phyloP scores from a whole-genome alignment of 2,329 filamentous ascomycete genomes.

The Cordyceps tenuipes region DNA sequence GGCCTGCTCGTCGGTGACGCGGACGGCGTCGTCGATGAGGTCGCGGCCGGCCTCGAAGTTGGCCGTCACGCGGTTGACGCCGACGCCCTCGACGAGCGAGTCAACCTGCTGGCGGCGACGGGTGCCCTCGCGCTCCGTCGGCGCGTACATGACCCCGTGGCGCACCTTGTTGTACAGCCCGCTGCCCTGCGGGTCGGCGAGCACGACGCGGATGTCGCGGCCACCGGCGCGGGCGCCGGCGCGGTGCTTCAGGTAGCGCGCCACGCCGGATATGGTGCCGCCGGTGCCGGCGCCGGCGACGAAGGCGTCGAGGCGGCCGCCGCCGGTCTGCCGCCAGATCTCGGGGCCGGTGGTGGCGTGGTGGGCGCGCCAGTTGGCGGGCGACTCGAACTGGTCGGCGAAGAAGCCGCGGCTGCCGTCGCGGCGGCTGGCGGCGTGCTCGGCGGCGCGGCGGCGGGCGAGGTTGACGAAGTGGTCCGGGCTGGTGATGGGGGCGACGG shows the following conservation, averaged over 20 bases:
- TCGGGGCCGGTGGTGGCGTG: constrained; percentile 78
- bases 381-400: constrained; percentile 90
- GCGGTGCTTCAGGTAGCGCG: constrained; percentile 72
- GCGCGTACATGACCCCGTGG: constrained; percentile 91
- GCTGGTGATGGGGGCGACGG: constrained; percentile 88
- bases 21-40: constrained; percentile 81
- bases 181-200: constrained; percentile 91
- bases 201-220: constrained; percentile 54
- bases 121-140: constrained; percentile 84
- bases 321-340: constrained; percentile 68
- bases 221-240: constrained; percentile 20
- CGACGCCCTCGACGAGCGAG: constrained; percentile 91
- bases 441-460: constrained; percentile 64
- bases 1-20: constrained; percentile 82
- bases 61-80: constrained; percentile 85
- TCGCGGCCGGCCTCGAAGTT: constrained; percentile 87
- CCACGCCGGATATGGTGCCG: constrained; percentile 83
- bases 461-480: constrained; percentile 91
- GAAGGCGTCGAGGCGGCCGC: constrained; percentile 64
- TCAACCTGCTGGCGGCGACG: constrained; percentile 85
- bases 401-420: constrained; percentile 76
- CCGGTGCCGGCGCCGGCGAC: constrained; percentile 91
- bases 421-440: constrained; percentile 51
- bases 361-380: constrained; percentile 83
- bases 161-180: constrained; percentile 87